These are phyloP conservation scores for Claviceps paspali DNA, from an alignment of 2,329 filamentous ascomycete genomes.

Conservation along the genomic window DNA sequence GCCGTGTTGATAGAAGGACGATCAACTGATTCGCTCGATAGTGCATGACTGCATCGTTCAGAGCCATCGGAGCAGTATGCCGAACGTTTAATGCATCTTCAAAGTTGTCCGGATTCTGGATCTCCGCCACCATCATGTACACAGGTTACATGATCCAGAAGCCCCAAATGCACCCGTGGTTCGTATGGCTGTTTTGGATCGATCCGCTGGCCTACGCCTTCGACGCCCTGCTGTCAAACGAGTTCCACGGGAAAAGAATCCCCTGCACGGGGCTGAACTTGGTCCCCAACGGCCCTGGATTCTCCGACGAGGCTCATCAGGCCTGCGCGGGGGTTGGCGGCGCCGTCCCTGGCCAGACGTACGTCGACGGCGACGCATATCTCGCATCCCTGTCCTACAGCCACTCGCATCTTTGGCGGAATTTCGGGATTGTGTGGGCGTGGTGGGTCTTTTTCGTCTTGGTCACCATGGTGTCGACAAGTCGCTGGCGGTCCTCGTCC, in stretches of 20 bases:
- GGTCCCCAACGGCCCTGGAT: slow-evolving; percentile 34
- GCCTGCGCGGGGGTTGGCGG: slow-evolving; percentile 45
- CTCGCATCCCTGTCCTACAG: slow-evolving; percentile 38
- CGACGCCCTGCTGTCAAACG: slow-evolving; percentile 53
- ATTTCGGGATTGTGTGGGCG: slow-evolving; percentile 46
- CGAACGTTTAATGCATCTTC: slow-evolving; percentile 42
- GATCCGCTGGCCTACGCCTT: slow-evolving; percentile 57
- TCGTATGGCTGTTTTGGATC: slow-evolving; percentile 49
- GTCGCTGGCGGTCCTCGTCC: slow-evolving; percentile 36
- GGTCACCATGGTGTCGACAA: slow-evolving; percentile 42
- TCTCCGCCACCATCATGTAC: slow-evolving; percentile 42
- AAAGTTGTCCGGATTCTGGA: slow-evolving; percentile 35
- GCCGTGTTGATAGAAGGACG: too few relatives aligned
- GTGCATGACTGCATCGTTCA: slow-evolving; percentile 44
- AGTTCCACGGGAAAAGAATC: slow-evolving; percentile 45
- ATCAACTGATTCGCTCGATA: slow-evolving; percentile 7
- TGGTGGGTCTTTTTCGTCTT: slow-evolving; percentile 46
- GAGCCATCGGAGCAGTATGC: slow-evolving; percentile 39
- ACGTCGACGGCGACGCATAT: slow-evolving; percentile 43
- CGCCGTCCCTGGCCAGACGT: slow-evolving; percentile 30
- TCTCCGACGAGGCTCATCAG: slow-evolving; percentile 25
- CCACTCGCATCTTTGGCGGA: slow-evolving; percentile 38
- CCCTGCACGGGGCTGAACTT: slow-evolving; percentile 34
- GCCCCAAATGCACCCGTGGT: slow-evolving; percentile 46
- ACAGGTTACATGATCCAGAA: slow-evolving; percentile 49